These are phyloP conservation scores for Penicillium carneum DNA, from an alignment of 2,329 filamentous ascomycete genomes.

Conservation along the genomic window DNA sequence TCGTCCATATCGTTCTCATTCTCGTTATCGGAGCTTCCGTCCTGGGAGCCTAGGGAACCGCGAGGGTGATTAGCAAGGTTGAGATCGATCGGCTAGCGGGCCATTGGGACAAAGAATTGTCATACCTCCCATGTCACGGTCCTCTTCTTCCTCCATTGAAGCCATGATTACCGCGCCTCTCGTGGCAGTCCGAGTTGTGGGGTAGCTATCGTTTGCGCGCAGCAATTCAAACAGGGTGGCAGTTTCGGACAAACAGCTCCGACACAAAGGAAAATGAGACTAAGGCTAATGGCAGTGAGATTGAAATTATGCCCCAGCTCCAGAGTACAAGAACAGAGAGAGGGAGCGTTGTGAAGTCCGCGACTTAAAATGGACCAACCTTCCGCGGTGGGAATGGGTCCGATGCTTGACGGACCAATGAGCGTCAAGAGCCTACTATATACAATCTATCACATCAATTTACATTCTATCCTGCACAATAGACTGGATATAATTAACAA, in stretches of 20 bases:
- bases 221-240: conserved; percentile 7
- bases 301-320: background rate
- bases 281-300: background rate
- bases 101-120: conserved; percentile 15
- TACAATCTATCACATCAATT: background rate
- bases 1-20: conserved; percentile 47
- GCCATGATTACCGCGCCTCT: conserved; percentile 36
- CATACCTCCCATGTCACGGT: conserved; percentile 52
- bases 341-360: background rate
- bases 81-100: background rate
- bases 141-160: conserved; percentile 52
- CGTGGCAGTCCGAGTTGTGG: background rate
- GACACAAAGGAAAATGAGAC: background rate
- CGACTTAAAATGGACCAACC: background rate
- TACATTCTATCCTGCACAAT: no score
- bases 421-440: background rate
- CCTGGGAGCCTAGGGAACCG: conserved; percentile 52
- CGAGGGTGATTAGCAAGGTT: conserved; percentile 2
- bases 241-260: conserved; percentile 2
- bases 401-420: conserved; percentile 6
- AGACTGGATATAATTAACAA: no score
- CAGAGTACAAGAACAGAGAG: background rate
- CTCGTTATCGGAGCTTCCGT: conserved; percentile 59
- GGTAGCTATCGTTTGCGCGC: conserved; percentile 1
- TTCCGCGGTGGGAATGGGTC: background rate